Percentiles rank a stretch among this genome's conserved stretches.
phyloP scores from a whole-genome alignment of 2,329 filamentous ascomycete species.

The Alternaria sp. region DNA sequence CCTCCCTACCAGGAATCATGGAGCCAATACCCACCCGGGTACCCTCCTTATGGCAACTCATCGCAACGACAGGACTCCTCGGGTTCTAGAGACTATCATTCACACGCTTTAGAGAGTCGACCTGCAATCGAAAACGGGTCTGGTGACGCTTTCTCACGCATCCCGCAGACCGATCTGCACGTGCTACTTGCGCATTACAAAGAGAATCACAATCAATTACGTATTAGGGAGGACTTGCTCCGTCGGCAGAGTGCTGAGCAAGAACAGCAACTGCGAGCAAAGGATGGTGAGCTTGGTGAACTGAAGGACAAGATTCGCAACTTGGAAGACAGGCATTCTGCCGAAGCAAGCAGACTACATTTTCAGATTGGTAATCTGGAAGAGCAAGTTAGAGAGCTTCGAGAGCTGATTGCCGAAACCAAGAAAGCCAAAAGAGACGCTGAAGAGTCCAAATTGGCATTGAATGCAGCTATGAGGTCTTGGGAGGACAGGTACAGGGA shows the following conservation, averaged over 20 bases:
- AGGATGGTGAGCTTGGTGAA: slow-evolving; percentile 62
- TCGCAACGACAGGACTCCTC: slow-evolving; percentile 50
- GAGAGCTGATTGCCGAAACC: slow-evolving; percentile 56
- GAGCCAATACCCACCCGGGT: slow-evolving; percentile 47
- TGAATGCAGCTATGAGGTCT: slow-evolving; percentile 46
- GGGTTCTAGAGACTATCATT: slow-evolving; percentile 46
- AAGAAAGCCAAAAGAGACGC: slow-evolving; percentile 55
- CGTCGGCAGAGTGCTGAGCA: slow-evolving; percentile 60
- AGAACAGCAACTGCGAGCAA: slow-evolving; percentile 60
- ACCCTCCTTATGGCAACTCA: slow-evolving; percentile 47
- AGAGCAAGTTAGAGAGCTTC: slow-evolving; percentile 62
- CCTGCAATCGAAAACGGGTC: slow-evolving; percentile 49
- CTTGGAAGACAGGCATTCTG: slow-evolving; percentile 59
- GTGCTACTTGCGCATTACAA: slow-evolving; percentile 57
- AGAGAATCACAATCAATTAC: slow-evolving; percentile 61
- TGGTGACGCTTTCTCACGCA: slow-evolving; percentile 50
- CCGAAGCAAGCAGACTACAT: slow-evolving; percentile 61
- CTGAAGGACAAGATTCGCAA: slow-evolving; percentile 61
- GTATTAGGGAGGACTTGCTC: slow-evolving; percentile 59
- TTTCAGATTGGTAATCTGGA: slow-evolving; percentile 62
- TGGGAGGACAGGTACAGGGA: slow-evolving; percentile 57
- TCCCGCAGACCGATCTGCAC: slow-evolving; percentile 51
- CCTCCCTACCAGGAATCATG: slow-evolving; percentile 50
- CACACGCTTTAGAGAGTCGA: slow-evolving; percentile 42
- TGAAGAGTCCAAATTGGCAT: slow-evolving; percentile 40